Evolutionary conservation across 148 eudicot species (phyloP).

Genomic region (Suaeda aralocaspica): DNA sequence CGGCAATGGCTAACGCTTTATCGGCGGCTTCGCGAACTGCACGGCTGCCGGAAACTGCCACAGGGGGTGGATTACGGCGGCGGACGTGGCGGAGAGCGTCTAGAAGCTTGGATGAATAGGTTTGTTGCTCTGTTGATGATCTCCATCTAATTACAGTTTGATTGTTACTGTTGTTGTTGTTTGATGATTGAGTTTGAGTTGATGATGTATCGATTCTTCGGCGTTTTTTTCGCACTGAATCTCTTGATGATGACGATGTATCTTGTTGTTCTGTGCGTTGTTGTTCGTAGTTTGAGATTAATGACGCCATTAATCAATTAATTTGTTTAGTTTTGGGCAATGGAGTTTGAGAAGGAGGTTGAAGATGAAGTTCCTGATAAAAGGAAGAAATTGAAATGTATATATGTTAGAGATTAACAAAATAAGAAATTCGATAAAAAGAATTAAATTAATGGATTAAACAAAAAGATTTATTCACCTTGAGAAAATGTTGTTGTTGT

Average conservation of each 20-base stretch:
- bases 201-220: constrained; percentile 23
- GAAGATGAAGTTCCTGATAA: constrained; percentile 1
- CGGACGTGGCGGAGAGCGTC: constrained; percentile 59
- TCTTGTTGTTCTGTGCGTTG: constrained; percentile 20
- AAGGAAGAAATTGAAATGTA: not conserved
- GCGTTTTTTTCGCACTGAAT: constrained; percentile 32
- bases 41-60: constrained; percentile 29
- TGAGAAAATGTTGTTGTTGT: too few relatives aligned
- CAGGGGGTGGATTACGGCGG: constrained; percentile 25
- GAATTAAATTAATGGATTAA: too few relatives aligned
- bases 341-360: too few relatives aligned
- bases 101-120: constrained; percentile 55
- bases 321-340: too few relatives aligned
- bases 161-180: not conserved
- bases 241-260: constrained; percentile 16
- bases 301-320: constrained; percentile 8
- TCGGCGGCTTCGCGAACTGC: constrained; percentile 71
- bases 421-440: too few relatives aligned
- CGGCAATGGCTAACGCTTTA: constrained; percentile 62
- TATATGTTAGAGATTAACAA: not conserved
- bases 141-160: constrained; percentile 45
- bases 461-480: too few relatives aligned
- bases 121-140: constrained; percentile 41
- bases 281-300: constrained; percentile 32
- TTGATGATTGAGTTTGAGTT: constrained; percentile 19